These are phyloP conservation scores for Xylariaceae sp. DNA, from an alignment of 2,329 filamentous ascomycete species.

Conservation along the genomic window DNA sequence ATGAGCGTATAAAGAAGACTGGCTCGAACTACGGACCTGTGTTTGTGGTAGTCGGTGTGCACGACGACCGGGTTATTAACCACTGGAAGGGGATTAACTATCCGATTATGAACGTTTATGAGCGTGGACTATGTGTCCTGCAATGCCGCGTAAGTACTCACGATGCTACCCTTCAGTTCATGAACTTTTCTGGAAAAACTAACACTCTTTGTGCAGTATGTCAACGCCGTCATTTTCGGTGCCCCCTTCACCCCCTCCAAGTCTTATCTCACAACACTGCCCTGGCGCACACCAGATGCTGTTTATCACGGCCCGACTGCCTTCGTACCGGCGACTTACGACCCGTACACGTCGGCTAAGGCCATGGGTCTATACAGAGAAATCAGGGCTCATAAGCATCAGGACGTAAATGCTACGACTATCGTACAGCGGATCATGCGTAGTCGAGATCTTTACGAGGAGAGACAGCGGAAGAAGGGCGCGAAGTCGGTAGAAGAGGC, in stretches of 20 bases:
- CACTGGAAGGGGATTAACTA: constrained; percentile 96
- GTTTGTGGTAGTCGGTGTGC: constrained; percentile 88
- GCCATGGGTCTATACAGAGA: constrained; percentile 78
- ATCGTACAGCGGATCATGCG: constrained; percentile 89
- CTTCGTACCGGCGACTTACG: constrained; percentile 76
- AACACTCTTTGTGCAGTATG: constrained; percentile 54
- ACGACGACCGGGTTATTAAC: constrained; percentile 94
- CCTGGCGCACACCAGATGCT: constrained; percentile 66
- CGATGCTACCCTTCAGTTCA: background rate
- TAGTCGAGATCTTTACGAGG: constrained; percentile 83
- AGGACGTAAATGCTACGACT: constrained; percentile 83
- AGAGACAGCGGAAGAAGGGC: constrained; percentile 82
- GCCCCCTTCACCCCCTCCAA: constrained; percentile 83
- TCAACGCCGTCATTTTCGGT: constrained; percentile 82
- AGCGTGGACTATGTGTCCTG: constrained; percentile 88
- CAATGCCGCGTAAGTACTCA: constrained; percentile 71
- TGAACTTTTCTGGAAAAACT: background rate
- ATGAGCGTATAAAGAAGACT: constrained; percentile 54
- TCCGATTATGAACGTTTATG: constrained; percentile 99
- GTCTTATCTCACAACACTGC: constrained; percentile 68
- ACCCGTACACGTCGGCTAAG: constrained; percentile 77
- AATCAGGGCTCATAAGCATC: constrained; percentile 71
- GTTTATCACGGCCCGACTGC: constrained; percentile 96
- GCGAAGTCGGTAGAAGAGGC: constrained; percentile 76
- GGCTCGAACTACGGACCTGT: constrained; percentile 74